Percentiles rank a stretch among this genome's conserved stretches.
phyloP scores from a whole-genome alignment of 805 yeast species.

The Teunomyces aglyptinius region DNA sequence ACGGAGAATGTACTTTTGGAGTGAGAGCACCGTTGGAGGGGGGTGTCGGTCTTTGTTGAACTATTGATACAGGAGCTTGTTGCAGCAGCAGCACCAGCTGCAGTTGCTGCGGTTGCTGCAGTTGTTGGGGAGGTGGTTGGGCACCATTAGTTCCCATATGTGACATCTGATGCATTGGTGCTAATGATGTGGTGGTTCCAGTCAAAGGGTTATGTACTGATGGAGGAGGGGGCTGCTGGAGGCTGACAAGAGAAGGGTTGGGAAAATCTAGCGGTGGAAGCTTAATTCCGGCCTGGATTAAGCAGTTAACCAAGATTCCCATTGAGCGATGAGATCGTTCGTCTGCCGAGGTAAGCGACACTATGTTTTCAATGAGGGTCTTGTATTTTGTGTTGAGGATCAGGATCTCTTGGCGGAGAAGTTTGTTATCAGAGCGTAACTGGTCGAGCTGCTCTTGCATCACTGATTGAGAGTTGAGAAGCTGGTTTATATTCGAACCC shows the following conservation, averaged over 20 bases:
- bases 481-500: conserved; percentile 6
- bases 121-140: conserved; percentile 7
- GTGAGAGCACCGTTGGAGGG: conserved; percentile 11
- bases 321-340: conserved; percentile 57
- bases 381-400: conserved; percentile 57
- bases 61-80: neutral
- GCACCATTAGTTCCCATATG: conserved; percentile 5
- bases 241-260: conserved; percentile 25
- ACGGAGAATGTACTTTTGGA: conserved; percentile 16
- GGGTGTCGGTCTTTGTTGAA: conserved; percentile 3
- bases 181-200: neutral
- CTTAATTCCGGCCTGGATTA: conserved; percentile 61
- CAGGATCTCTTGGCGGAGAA: conserved; percentile 33
- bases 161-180: conserved; percentile 4
- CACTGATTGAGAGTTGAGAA: conserved; percentile 10
- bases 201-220: neutral
- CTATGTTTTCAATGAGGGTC: conserved; percentile 59
- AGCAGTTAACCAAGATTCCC: conserved; percentile 45
- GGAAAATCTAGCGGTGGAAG: conserved; percentile 66
- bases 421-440: conserved; percentile 31
- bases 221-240: conserved; percentile 15
- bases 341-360: conserved; percentile 54
- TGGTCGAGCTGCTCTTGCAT: conserved; percentile 32
- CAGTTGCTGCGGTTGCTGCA: conserved; percentile 3
- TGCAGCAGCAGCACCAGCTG: neutral